Evolutionary conservation across 2,329 filamentous ascomycete genomes (phyloP).

Genomic region (Fusarium guadeloupense): DNA sequence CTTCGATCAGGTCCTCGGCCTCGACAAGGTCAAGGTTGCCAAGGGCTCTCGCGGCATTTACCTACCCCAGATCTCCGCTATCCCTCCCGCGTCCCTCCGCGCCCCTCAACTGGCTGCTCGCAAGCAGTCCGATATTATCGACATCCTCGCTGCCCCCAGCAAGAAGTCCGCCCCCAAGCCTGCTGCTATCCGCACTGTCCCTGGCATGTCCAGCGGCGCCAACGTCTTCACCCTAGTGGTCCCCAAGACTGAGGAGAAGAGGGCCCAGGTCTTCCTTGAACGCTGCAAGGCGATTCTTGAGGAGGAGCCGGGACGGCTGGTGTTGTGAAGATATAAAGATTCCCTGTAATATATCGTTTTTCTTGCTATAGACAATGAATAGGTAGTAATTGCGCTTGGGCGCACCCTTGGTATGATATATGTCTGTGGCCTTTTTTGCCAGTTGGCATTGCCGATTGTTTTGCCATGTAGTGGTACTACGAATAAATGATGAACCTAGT

Average conservation of each 20-base stretch:
- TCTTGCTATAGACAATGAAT: slow-evolving; percentile 41
- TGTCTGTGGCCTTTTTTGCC: slow-evolving; percentile 7
- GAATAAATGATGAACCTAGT: slow-evolving; percentile 21
- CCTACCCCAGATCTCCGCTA: slow-evolving; percentile 73
- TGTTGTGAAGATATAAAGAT: slow-evolving; percentile 59
- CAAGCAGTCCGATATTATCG: slow-evolving; percentile 76
- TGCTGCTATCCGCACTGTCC: slow-evolving; percentile 48
- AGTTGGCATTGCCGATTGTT: slow-evolving; percentile 1
- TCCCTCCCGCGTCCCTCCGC: slow-evolving; percentile 58
- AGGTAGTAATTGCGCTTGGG: slow-evolving; percentile 34
- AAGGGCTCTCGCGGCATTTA: slow-evolving; percentile 70
- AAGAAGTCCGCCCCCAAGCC: slow-evolving; percentile 43
- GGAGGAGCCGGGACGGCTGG: slow-evolving; percentile 78
- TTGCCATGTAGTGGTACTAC: slow-evolving; percentile 23
- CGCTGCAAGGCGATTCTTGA: slow-evolving; percentile 86
- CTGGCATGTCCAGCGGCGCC: slow-evolving; percentile 63
- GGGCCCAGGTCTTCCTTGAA: slow-evolving; percentile 84
- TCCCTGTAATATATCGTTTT: slow-evolving; percentile 47
- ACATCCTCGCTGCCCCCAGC: slow-evolving; percentile 70
- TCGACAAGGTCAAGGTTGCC: slow-evolving; percentile 59
- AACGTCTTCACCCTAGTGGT: slow-evolving; percentile 88
- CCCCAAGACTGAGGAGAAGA: slow-evolving; percentile 80
- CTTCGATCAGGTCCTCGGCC: slow-evolving; percentile 87
- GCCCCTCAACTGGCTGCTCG: slow-evolving; percentile 44
- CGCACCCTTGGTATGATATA: slow-evolving; percentile 30